A percentile compares a stretch with the other conserved stretches of the same genome.
These are phyloP conservation scores for Talaromyces sp. DNA, from an alignment of 2,329 filamentous ascomycete genomes.

Conservation along the genomic window DNA sequence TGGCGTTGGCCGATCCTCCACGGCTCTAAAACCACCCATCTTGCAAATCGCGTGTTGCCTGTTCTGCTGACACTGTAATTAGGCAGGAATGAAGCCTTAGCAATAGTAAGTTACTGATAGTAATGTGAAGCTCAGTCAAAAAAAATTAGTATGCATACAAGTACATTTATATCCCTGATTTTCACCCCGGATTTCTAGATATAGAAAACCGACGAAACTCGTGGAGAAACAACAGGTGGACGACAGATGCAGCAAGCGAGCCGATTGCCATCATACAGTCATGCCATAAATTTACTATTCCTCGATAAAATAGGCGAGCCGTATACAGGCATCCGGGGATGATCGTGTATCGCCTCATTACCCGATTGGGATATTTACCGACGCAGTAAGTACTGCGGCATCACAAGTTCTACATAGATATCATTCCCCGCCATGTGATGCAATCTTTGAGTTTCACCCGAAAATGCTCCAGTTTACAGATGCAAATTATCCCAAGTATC, in stretches of 20 bases:
- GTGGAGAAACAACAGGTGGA: background rate
- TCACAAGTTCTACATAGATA: no score
- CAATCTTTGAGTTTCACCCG: no score
- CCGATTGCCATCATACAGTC: background rate
- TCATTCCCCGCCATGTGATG: no score
- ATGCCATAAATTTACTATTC: no score
- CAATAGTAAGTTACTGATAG: background rate
- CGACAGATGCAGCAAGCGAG: background rate
- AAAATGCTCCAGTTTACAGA: no score
- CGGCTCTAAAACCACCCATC: slow-evolving; percentile 38
- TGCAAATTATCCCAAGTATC: no score
- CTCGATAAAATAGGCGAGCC: background rate
- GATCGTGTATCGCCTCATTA: background rate
- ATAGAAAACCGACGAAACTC: background rate
- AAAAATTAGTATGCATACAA: background rate
- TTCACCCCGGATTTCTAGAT: background rate
- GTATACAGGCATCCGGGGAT: background rate
- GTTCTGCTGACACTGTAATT: background rate
- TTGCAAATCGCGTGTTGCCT: background rate
- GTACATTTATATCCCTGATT: background rate
- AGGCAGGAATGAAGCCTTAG: background rate
- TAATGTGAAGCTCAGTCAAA: background rate
- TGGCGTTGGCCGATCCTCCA: slow-evolving; percentile 56
- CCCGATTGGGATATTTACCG: background rate
- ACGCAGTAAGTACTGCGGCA: no score